A percentile compares a stretch with the other conserved stretches of the same genome.
Conservation (phyloP, 148 eudicot species). For the Agrostemma githago region DNA sequence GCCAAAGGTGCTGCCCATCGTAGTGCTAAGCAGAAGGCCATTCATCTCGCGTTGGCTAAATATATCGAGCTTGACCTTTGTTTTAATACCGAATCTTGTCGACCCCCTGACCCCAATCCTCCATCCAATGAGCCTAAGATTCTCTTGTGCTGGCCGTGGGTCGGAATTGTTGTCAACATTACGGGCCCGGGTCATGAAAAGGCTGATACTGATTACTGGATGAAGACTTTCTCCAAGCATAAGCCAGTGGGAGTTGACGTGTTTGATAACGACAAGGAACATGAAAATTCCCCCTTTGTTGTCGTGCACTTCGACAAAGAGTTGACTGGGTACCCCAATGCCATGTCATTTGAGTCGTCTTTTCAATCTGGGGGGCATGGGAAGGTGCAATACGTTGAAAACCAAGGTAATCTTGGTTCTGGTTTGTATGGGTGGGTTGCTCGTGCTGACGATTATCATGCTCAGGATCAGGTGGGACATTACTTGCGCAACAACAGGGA, state of each 20-base stretch:
- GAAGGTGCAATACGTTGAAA: constrained; percentile 53
- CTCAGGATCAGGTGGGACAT: constrained; percentile 50
- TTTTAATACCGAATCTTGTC: constrained; percentile 18
- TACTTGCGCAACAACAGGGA: constrained; percentile 49
- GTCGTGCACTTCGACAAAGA: constrained; percentile 53
- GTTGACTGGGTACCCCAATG: constrained; percentile 53
- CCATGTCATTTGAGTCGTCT: constrained; percentile 58
- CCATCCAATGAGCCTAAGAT: constrained; percentile 30
- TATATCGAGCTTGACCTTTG: constrained; percentile 51
- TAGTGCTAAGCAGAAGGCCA: constrained; percentile 61
- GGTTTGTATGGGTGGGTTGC: constrained; percentile 74
- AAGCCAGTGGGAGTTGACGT: constrained; percentile 50
- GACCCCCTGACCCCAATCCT: constrained; percentile 26
- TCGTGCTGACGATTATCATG: constrained; percentile 51
- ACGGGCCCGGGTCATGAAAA: constrained; percentile 24
- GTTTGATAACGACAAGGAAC: constrained; percentile 32
- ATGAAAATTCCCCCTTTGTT: constrained; percentile 34
- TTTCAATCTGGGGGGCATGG: constrained; percentile 53
- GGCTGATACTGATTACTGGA: constrained; percentile 35
- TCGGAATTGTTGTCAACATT: constrained; percentile 62
- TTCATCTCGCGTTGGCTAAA: constrained; percentile 60
- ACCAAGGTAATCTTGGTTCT: constrained; percentile 28
- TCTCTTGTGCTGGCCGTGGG: constrained; percentile 70
- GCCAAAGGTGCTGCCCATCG: constrained; percentile 61
- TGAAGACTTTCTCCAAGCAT: constrained; percentile 38